Percentiles rank a stretch among this genome's conserved stretches.
Conservation (phyloP, 1,139 yeast genomes). For the Martiniozyma asiatica region DNA sequence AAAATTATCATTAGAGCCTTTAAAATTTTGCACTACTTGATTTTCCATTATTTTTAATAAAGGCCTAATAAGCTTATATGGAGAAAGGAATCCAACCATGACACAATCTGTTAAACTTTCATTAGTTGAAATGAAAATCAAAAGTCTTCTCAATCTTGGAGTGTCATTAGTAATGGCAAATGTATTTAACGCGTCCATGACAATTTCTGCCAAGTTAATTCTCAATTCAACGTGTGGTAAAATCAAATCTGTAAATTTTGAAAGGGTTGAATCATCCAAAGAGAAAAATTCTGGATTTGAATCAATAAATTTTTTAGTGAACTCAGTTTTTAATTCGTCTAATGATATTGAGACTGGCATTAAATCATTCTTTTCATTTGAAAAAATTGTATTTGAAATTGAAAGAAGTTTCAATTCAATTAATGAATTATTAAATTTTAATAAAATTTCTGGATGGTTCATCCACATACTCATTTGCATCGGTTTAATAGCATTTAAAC, state of each 20-base stretch:
- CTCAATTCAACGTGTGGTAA: constrained; percentile 8
- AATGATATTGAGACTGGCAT: constrained; percentile 3
- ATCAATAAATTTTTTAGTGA: constrained; percentile 16
- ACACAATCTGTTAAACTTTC: constrained; percentile 12
- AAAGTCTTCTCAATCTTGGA: constrained; percentile 17
- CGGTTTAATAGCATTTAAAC: constrained; percentile 2
- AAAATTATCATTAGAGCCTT: constrained; percentile 8
- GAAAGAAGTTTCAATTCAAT: constrained; percentile 15
- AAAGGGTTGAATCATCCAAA: constrained; percentile 19
- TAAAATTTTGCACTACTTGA: constrained; percentile 12
- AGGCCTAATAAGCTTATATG: constrained; percentile 16
- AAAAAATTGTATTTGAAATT: constrained; percentile 4
- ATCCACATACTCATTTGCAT: constrained; percentile 2
- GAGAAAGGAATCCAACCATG: constrained; percentile 13
- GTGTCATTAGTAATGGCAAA: constrained; percentile 18
- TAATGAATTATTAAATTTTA: constrained; percentile 12
- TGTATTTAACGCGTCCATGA: constrained; percentile 8
- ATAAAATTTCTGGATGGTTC: constrained; percentile 9
- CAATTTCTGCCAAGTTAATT: constrained; percentile 13
- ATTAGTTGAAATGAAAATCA: constrained; percentile 15
- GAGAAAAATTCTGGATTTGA: constrained; percentile 23
- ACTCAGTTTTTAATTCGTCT: constrained; percentile 11
- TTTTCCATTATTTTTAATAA: constrained; percentile 16
- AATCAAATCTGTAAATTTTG: constrained; percentile 11
- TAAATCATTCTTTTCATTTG: background rate